Base-by-base conservation (phyloP, 2,329 filamentous ascomycete genomes). In the Colletotrichum theobromicola region DNA sequence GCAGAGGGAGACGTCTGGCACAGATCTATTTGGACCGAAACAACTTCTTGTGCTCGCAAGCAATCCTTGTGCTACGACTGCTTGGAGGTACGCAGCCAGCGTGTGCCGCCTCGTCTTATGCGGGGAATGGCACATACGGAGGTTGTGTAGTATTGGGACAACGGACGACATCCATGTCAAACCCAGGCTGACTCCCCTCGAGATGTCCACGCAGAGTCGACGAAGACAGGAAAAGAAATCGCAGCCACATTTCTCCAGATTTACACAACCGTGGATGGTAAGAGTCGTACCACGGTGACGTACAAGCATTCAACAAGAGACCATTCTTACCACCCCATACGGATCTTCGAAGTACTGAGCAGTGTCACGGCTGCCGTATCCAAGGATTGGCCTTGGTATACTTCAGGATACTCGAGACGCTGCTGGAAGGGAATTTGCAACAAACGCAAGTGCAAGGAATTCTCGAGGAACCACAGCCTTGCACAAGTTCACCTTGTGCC, bases 401-500 rank as follows among this genome's bases (percentile, higher is more conserved):
- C 37, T 12, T 26, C 68, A 50, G 62, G 34, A 62, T 58, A 34
- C 42, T 63, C 68, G 28, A 63, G 42, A 71, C 55, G 13, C 30
- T 34, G 28, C 26, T 28, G 53, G 37, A 68, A 60, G 67, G 42
- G 24, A 60, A 7, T 28, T 46, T 12, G 18, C 15, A 16, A 18
- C 60, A 42, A 46, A 28, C 32, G 30, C n/a, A 50, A 6, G 24
- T 42, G 8, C 24, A 71, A 30, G 68, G 32, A 72, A 58, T 32
- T 9, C 24, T 32, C 28, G 55, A 67, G 34, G 68, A 72, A 74
- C 72, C 64, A 32, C 28, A 62, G 62, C 68, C 57, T 67, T 72
- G 68, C 28, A 72, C 16, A 21, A 37, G 72, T 74, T 74, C 62
- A 65, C 67, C 62, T 53, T 66, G 53, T 67, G 68, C 72, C 66